Evolutionary conservation across 108 stramenopile species (phyloP), one percentile per base, ranked within the genome.

Genomic region (Parietichytrium sp.): DNA sequence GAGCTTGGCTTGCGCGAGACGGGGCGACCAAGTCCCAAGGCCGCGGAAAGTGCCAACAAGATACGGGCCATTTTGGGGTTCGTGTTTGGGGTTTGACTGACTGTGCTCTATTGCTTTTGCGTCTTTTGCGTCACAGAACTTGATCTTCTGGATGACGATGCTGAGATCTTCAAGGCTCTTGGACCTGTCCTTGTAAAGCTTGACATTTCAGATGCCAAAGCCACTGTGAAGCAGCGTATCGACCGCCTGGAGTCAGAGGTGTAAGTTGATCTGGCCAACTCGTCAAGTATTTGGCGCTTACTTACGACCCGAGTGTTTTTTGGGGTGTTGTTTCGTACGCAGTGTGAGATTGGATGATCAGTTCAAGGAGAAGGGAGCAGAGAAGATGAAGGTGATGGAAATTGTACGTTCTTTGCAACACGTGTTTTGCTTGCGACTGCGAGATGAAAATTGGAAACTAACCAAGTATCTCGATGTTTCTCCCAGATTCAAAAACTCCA

Each of bases 141-240:
- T 6, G 45, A 72, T 0, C 36, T 72, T 0, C 61, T 72, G 36
- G 61, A 72, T 25, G 61, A 72, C 38, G 61, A 72, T 42, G 33
- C 61, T 25, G 61, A 72, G 42, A 42, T 72, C 33, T 72, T 72
- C 61, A 72, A 72, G 61, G 36, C 61, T 42, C 36, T 72, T 33
- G 61, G 61, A 16, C 61, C 61, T 42, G 61, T 72, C n/a, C 61
- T 72, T 25, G 61, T 72, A 16, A 72, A 72, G 61, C 38, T 72
- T n/a, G 61, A 72, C 61, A 33, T 72, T 20, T 23, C 61, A 25
- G 61, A 72, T 2, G 61, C 61, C 33, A 72, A 72, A 42, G 61
- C 61, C 8, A 72, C 45, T 33, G 61, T 72, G 38, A 72, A 72
- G 61, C 61, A 72, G 61, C 61, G 61, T 42, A 16, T 72, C 38